These are phyloP conservation scores for Rhexocercosporidium sp. DNA, from an alignment of 2,329 filamentous ascomycete species.

Conservation along the genomic window DNA sequence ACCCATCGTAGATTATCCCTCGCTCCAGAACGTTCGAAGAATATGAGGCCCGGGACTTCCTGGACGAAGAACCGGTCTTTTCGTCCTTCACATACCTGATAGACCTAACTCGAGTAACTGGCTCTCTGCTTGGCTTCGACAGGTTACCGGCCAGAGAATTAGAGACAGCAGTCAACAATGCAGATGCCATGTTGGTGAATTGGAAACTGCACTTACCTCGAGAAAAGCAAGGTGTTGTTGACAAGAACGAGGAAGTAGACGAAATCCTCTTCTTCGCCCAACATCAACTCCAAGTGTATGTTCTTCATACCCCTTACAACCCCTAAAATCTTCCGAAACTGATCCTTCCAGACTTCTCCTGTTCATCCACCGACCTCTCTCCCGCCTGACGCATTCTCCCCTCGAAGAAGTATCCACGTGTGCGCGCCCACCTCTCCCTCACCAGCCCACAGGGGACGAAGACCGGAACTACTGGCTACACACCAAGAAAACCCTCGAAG, in stretches of 20 bases:
- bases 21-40: constrained; percentile 42
- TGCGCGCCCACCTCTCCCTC: constrained; percentile 26
- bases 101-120: constrained; percentile 45
- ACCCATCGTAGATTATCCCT: constrained; percentile 43
- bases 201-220: constrained; percentile 47
- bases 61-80: constrained; percentile 43
- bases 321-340: constrained; percentile 1
- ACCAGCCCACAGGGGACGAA: constrained; percentile 15
- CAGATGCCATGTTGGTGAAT: constrained; percentile 46
- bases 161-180: constrained; percentile 40
- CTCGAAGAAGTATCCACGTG: constrained; percentile 31
- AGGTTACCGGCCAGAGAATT: constrained; percentile 35
- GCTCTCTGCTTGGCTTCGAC: constrained; percentile 42
- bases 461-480: constrained; percentile 45
- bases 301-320: background rate
- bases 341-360: constrained; percentile 27
- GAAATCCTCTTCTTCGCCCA: constrained; percentile 47
- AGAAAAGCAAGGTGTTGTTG: constrained; percentile 47
- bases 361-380: constrained; percentile 36
- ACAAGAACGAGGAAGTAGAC: constrained; percentile 45
- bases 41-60: constrained; percentile 45
- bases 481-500: constrained; percentile 63
- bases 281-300: constrained; percentile 45
- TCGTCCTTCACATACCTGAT: constrained; percentile 48
- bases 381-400: constrained; percentile 32